Conservation (phyloP, 768 basidiomycete species). For the Agrocybe praecox region DNA sequence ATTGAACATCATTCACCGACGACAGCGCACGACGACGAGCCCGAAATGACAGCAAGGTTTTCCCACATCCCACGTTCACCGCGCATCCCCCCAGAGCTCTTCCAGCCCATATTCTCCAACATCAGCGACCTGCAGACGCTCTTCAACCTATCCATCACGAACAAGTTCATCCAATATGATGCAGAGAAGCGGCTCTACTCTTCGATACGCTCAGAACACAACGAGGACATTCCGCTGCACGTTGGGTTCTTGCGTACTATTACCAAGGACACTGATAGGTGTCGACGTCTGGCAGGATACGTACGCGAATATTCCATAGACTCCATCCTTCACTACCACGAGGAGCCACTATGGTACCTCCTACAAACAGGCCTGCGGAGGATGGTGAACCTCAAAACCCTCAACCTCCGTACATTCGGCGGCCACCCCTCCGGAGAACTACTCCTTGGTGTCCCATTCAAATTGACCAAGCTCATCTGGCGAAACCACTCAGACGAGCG, state of each 20-base stretch:
- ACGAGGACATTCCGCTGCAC: background rate
- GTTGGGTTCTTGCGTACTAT: background rate
- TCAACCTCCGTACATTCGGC: background rate
- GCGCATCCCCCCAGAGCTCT: background rate
- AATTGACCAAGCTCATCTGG: background rate
- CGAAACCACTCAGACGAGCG: slow-evolving; percentile 1
- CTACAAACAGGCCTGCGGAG: background rate
- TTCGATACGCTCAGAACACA: background rate
- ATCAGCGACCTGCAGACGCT: background rate
- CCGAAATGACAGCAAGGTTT: too few species aligned
- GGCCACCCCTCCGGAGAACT: background rate
- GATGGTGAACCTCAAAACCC: background rate
- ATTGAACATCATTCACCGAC: too few species aligned
- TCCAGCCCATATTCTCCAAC: background rate
- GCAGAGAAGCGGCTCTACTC: background rate
- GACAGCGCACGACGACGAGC: too few species aligned
- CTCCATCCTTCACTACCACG: background rate
- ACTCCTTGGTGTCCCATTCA: background rate
- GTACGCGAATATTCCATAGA: background rate
- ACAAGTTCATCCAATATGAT: background rate
- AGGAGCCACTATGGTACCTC: background rate
- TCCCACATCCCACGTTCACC: too few species aligned
- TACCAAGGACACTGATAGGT: background rate
- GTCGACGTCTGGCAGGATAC: background rate
- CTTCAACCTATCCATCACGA: background rate